phyloP scores from a whole-genome alignment of 768 basidiomycete genomes.

The Mycena epipterygia region DNA sequence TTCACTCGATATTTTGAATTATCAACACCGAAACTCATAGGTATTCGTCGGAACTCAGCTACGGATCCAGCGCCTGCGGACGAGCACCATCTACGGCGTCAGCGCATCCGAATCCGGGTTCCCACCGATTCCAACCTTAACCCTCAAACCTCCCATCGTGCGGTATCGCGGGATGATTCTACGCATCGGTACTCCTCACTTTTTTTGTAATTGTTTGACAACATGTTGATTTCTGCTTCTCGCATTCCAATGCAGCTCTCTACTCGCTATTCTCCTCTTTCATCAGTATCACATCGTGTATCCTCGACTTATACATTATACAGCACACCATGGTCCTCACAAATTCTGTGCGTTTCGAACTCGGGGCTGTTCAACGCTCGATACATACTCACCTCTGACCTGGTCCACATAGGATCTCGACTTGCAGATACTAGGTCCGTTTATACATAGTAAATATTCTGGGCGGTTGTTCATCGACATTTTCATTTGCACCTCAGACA shows the following conservation, averaged over 20 bases:
- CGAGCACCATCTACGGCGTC: background rate
- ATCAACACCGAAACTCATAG: no score
- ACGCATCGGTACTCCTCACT: background rate
- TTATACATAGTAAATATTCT: background rate
- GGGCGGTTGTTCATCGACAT: no score
- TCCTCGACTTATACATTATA: background rate
- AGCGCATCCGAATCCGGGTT: background rate
- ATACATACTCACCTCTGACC: no score
- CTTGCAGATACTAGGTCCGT: background rate
- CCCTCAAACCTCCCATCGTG: background rate
- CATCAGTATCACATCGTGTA: background rate
- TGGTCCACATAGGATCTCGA: background rate
- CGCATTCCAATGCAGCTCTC: background rate
- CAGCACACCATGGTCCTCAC: background rate
- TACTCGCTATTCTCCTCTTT: slow-evolving; percentile 7
- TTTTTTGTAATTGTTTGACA: background rate
- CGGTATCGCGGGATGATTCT: background rate
- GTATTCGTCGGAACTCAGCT: no score
- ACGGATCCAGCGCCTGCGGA: background rate
- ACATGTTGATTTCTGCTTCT: no score
- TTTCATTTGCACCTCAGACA: no score
- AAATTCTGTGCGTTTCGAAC: no score
- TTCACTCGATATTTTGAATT: background rate
- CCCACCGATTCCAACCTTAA: background rate
- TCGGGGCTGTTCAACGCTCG: background rate